Percentiles rank a stretch among this genome's conserved stretches.
These are phyloP conservation scores for Besnoitia besnoiti DNA, from an alignment of 169 alveolate genomes.

Conservation along the genomic window DNA sequence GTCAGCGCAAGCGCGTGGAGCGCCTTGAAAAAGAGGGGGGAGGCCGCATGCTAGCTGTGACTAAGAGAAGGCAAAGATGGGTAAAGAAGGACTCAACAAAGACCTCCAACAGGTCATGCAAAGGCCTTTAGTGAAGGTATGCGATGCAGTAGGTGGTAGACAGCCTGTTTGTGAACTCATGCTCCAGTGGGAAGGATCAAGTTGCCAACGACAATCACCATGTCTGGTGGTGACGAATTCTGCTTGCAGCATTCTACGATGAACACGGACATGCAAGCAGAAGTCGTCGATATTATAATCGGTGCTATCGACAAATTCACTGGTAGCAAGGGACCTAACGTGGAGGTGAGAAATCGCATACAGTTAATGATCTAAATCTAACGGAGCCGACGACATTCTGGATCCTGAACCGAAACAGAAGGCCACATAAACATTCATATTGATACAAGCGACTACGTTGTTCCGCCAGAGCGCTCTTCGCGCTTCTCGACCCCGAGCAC, in stretches of 20 bases:
- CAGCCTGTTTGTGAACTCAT: too few species aligned
- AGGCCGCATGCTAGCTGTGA: not conserved
- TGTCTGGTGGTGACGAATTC: too few species aligned
- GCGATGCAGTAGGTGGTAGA: too few species aligned
- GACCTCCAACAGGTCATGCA: slow-evolving; percentile 45
- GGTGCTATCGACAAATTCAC: slow-evolving; percentile 29
- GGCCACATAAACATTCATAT: not conserved
- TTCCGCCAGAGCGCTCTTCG: too few species aligned
- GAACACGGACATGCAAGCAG: slow-evolving; percentile 40
- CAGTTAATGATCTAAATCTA: too few species aligned
- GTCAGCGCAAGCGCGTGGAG: not conserved
- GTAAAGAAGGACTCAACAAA: not conserved
- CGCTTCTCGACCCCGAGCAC: too few species aligned
- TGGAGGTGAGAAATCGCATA: not conserved
- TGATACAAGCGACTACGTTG: too few species aligned
- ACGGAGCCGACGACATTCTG: too few species aligned
- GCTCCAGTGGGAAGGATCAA: too few species aligned
- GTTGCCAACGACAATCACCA: too few species aligned
- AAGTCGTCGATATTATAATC: slow-evolving; percentile 27
- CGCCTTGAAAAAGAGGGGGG: not conserved
- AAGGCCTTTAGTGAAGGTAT: slow-evolving; percentile 12
- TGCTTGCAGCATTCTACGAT: slow-evolving; percentile 20
- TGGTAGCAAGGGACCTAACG: slow-evolving; percentile 32
- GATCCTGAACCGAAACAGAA: not conserved
- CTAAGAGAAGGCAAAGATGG: slow-evolving; percentile 1